Evolutionary conservation across 805 yeast species (phyloP), one percentile per base, ranked within the genome.

Genomic region (Jamesozyma jinghongensis): DNA sequence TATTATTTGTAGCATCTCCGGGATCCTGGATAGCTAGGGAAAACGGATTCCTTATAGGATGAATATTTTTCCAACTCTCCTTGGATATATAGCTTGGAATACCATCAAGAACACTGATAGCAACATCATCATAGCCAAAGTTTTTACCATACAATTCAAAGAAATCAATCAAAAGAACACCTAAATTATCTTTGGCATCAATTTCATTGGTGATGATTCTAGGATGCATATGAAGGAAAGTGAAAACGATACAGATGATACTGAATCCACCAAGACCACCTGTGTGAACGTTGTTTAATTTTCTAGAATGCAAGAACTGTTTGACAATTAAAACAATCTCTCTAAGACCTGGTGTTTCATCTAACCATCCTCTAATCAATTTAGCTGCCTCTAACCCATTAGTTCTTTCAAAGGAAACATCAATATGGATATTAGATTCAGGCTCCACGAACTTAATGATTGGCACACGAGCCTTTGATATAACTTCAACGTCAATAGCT

Each of bases 261-360:
- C 96, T 77, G 58, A 81, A 90, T 0, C 97, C 97, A 32, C 98
- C 97, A 5, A 90, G 65, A 0, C 97, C 97, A 38, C 98, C 98
- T 18, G 79, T 79, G 52, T 83, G 94, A 13, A 90, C 97, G 47
- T 85, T 82, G 53, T 87, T 86, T 45, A 88, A 66, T 43, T 72
- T 75, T 52, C 97, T 69, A 1, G 85, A 77, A 26, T 86, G 69
- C 37, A 90, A 68, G 54, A 88, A 90, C 56, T 85, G 95, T 61
- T 92, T 88, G 5, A 90, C 72, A 1, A 87, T 76, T 37, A 90
- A 66, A 1, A 82, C 94, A 37, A 90, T 62, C 54, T 87, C 94
- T 48, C 95, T 66, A 38, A 90, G 64, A 0, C 94, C 95, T 0
- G 94, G 90, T 1, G 82, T 78, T 10, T 70, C 67, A 4, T 66